Conservation (phyloP, 306 rosid genomes). For the Luffa acutangula region DNA sequence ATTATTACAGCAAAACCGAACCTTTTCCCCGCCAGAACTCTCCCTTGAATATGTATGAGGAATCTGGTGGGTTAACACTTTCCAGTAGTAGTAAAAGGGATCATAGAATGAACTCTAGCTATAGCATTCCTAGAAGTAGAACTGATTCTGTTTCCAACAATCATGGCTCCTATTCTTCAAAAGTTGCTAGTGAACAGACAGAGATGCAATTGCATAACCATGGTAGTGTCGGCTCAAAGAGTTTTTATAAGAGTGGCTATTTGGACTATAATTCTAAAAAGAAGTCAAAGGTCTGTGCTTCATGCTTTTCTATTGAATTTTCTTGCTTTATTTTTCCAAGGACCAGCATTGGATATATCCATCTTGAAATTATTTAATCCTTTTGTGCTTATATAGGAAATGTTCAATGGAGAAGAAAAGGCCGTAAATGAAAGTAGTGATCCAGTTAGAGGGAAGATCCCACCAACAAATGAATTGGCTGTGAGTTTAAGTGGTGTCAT, state of each 20-base stretch:
- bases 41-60: conserved; percentile 51
- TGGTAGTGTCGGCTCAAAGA: conserved; percentile 30
- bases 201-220: conserved; percentile 22
- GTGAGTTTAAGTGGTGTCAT: conserved; percentile 39
- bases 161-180: conserved; percentile 42
- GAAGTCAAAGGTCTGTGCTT: conserved; percentile 33
- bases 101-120: conserved; percentile 38
- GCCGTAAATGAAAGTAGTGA: conserved; percentile 24
- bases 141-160: conserved; percentile 43
- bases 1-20: conserved; percentile 18
- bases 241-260: conserved; percentile 35
- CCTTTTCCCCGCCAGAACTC: conserved; percentile 46
- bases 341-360: background rate
- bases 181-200: conserved; percentile 30
- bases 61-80: conserved; percentile 36
- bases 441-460: conserved; percentile 39
- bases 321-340: background rate
- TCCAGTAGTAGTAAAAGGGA: conserved; percentile 35
- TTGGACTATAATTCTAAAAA: conserved; percentile 30
- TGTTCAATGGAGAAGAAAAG: conserved; percentile 35
- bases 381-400: conserved; percentile 37
- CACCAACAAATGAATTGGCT: conserved; percentile 37
- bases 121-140: conserved; percentile 37
- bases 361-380: background rate
- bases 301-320: background rate